Conservation (phyloP, 306 rosid species). For the Inga leiocalycina region DNA sequence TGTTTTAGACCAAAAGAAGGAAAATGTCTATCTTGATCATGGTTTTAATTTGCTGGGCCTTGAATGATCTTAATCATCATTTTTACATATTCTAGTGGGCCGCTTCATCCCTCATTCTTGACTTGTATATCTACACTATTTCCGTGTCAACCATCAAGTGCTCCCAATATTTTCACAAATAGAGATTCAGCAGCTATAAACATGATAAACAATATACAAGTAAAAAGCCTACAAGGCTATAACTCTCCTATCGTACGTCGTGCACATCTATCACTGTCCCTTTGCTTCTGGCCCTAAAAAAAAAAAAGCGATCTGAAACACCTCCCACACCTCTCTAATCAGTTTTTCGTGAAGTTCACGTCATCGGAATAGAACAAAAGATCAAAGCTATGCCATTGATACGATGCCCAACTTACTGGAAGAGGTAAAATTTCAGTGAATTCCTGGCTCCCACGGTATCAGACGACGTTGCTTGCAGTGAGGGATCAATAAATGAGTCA, state of each 20-base stretch:
- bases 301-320: background rate
- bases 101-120: background rate
- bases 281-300: background rate
- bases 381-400: background rate
- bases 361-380: background rate
- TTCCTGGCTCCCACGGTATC: conserved; percentile 17
- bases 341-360: conserved; percentile 14
- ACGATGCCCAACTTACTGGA: background rate
- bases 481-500: background rate
- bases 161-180: background rate
- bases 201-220: background rate
- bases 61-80: background rate
- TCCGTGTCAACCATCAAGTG: background rate
- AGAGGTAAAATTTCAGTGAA: background rate
- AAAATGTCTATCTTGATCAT: background rate
- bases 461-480: background rate
- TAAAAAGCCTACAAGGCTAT: background rate
- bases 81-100: background rate
- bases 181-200: background rate
- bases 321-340: background rate
- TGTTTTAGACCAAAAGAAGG: background rate
- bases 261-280: conserved; percentile 20
- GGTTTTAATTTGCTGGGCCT: background rate
- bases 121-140: too few species aligned
- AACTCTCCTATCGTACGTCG: background rate